Base-by-base conservation (phyloP, 164 flowering plant species). In the Nelumbo lutea region DNA sequence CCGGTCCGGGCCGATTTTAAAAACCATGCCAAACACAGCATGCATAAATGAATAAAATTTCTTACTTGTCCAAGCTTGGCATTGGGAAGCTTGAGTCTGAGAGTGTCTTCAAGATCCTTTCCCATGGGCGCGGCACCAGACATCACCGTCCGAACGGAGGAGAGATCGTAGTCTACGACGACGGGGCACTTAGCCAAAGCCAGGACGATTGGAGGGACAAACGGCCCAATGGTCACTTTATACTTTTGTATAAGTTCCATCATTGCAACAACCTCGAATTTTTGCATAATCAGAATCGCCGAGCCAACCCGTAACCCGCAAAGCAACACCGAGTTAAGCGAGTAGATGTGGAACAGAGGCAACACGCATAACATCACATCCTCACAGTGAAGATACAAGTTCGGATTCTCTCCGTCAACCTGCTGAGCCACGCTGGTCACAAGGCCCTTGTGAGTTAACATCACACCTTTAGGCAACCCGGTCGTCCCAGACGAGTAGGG, bases 61-160 rank as follows among this genome's bases (percentile, higher is more conserved):
- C 27, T 27, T 46, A 93, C 98, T 96, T 94, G 98, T 8, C 97
- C 98, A 62, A 91, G 85, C 52, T 73, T 85, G 68, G 93, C 97
- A 66, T 88, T 84, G 41, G 96, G 93, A 9, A 91, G 80, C 81
- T 76, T 94, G 40, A 86, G 79, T 52, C 88, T 65, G 4, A 89
- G 82, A 14, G 92, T 70, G 27, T 90, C 97, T 63, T 94, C 97
- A 11, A 94, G 90, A 68, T 94, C 97, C 80, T 90, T 91, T 62
- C 97, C 96, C 88, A 94, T 76, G 2, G 98, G 96, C 0, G 98
- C 96, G 0, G 93, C 98, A 0, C 97, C 97, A 6, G 90, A 88
- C 84, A 88, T 76, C 11, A 91, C 79, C 13, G 69, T 83, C 75
- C 98, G 62, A 0, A 94, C 78, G 2, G 97, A 84, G 9, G 96